phyloP scores from a whole-genome alignment of 1,284 basidiomycete species.

The Tilletiopsis washingtonensis region DNA sequence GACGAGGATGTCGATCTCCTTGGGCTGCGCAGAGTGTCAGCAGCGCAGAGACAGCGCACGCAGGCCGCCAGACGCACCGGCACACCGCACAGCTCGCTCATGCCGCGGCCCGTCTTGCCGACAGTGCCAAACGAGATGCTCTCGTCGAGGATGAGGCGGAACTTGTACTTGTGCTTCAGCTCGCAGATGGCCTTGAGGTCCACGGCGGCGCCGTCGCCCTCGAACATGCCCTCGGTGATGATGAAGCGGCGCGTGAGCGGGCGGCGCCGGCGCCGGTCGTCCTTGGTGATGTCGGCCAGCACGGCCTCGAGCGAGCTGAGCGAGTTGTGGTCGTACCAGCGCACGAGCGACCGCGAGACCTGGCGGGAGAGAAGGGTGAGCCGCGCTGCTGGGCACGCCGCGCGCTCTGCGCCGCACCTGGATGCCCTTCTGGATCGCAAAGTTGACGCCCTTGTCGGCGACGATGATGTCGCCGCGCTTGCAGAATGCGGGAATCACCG shows the following conservation, averaged over 20 bases:
- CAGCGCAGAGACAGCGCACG: background rate
- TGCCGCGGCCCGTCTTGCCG: slow-evolving; percentile 82
- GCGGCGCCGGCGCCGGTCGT: slow-evolving; percentile 70
- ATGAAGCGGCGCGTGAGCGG: slow-evolving; percentile 88
- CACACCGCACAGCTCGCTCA: slow-evolving; percentile 88
- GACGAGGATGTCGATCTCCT: slow-evolving; percentile 54
- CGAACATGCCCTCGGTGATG: slow-evolving; percentile 93
- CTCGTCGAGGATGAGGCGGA: slow-evolving; percentile 89
- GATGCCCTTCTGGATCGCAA: slow-evolving; percentile 94
- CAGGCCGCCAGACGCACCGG: slow-evolving; percentile 47
- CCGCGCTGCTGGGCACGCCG: background rate
- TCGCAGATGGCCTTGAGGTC: slow-evolving; percentile 89
- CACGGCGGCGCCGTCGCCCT: slow-evolving; percentile 82
- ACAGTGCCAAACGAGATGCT: slow-evolving; percentile 85
- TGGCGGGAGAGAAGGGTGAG: slow-evolving; percentile 37
- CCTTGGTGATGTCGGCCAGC: slow-evolving; percentile 72
- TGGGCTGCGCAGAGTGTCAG: slow-evolving; percentile 27
- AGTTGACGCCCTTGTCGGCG: slow-evolving; percentile 88
- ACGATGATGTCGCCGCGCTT: slow-evolving; percentile 97
- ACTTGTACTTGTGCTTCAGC: slow-evolving; percentile 90
- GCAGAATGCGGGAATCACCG: slow-evolving; percentile 93
- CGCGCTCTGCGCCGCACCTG: slow-evolving; percentile 50
- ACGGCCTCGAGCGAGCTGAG: slow-evolving; percentile 82
- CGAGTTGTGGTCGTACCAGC: slow-evolving; percentile 66
- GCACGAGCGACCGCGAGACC: slow-evolving; percentile 77